A percentile compares a stretch with the other conserved stretches of the same genome.
Evolutionary conservation across 2,329 filamentous ascomycete species (phyloP).

Genomic region (Sordariomycetes sp.): DNA sequence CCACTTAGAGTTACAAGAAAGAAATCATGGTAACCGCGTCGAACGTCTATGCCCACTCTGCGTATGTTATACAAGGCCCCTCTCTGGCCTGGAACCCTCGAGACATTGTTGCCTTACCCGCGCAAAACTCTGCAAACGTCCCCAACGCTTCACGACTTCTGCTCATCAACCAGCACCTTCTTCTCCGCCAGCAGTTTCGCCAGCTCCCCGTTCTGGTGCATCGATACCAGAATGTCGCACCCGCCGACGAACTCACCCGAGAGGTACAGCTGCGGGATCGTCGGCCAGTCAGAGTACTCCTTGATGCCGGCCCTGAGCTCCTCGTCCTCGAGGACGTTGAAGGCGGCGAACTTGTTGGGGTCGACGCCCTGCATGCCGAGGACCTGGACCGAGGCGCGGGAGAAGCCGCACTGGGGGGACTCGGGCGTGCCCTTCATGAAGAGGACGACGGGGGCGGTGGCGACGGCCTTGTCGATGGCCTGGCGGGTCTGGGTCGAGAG

Average conservation of each 20-base stretch:
- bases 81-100: neutral
- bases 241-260: slow-evolving; percentile 93
- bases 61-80: slow-evolving; percentile 4
- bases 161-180: slow-evolving; percentile 55
- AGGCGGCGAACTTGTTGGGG: slow-evolving; percentile 91
- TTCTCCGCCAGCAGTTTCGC: slow-evolving; percentile 89
- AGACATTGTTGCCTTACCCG: no score
- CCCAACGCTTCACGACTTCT: slow-evolving; percentile 17
- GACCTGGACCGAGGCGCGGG: slow-evolving; percentile 87
- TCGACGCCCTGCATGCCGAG: slow-evolving; percentile 90
- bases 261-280: slow-evolving; percentile 92
- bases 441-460: slow-evolving; percentile 79
- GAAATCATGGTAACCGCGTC: neutral
- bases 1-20: neutral
- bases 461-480: slow-evolving; percentile 84
- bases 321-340: slow-evolving; percentile 88
- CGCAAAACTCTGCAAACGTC: neutral
- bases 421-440: slow-evolving; percentile 99
- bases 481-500: slow-evolving; percentile 68
- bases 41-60: slow-evolving; percentile 1
- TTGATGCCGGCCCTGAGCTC: slow-evolving; percentile 88
- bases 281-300: slow-evolving; percentile 98
- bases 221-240: slow-evolving; percentile 92
- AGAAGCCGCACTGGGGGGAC: slow-evolving; percentile 93
- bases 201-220: slow-evolving; percentile 93